Evolutionary conservation across 2,329 filamentous ascomycete species (phyloP), one percentile per base, ranked within the genome.

Genomic region (Lecanicillium sp.): DNA sequence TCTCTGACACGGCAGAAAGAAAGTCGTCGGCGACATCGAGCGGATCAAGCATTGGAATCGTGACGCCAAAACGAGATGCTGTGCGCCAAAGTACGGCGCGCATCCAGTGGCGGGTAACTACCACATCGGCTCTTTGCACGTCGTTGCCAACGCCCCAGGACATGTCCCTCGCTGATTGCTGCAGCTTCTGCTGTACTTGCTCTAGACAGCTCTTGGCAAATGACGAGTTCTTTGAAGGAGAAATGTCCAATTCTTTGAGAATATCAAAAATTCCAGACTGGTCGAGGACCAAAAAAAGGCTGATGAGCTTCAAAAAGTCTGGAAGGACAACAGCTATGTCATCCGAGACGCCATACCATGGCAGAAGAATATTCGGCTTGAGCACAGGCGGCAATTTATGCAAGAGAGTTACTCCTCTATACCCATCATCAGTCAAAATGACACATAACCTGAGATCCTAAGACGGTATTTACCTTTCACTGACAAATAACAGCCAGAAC

Each of bases 51-150:
- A 48, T 42, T 20, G 50, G 42, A 29, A 57, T 43, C n/a, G 49
- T 52, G 9, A 59, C 58, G 3, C 55, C 55, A 41, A 55, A 56
- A 1, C 55, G 50, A 19, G 61, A 50, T 1, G 62, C 58, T 2
- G 64, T 56, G 13, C 65, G 58, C 68, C 67, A 72, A 12, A 71
- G 44, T 3, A 71, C 59, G 30, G 68, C 62, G 7, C 66, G 61
- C 68, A 72, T 71, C 68, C 68, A 72, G 33, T 70, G 66, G 2
- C 65, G 54, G 0, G 68, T 71, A 3, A 71, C 66, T 41, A 60
- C 64, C n/a, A 72, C 58, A 35, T 71, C 68, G 4, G 66, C 68
- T 7, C 61, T 61, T 40, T 72, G 68, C 0, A 71, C 61, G 18
- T 71, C 66, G n/a, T 64, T 70, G n/a, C 60, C 59, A 0, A 44